Base-by-base conservation (phyloP, 192 early-diverging fungal species). In the Pilaira anomala region DNA sequence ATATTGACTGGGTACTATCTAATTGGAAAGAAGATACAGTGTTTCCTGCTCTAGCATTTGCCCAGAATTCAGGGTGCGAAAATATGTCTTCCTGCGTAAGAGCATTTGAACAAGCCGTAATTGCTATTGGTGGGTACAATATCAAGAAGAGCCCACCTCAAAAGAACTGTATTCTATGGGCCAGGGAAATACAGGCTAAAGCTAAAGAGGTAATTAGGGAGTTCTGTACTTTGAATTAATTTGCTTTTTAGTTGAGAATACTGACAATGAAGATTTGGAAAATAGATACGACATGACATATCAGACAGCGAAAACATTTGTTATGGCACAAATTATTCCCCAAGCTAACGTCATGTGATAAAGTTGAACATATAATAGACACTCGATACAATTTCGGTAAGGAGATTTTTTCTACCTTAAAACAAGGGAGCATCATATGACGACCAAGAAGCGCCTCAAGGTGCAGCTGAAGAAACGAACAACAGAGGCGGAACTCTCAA, bases 231-330 rank as follows among this genome's bases (percentile, higher is more conserved):
- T 46, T 46, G 45, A 46, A 46, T 46, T 46, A 46, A 46, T 46
- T 46, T 46, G 45, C 45, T 46, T 46, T 46, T 46, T 46, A 46
- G 45, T 46, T 46, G 45, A 46, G 45, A 46, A 46, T 46, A 46
- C 45, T 46, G 45, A n/a, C n/a, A n/a, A n/a, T n/a, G n/a, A n/a
- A n/a, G n/a, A n/a, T n/a, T n/a, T n/a, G n/a, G n/a, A n/a, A n/a
- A n/a, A n/a, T n/a, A n/a, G n/a, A n/a, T n/a, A n/a, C n/a, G n/a
- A n/a, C n/a, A n/a, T n/a, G n/a, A n/a, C n/a, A n/a, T n/a, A n/a
- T n/a, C n/a, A n/a, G n/a, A n/a, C n/a, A n/a, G n/a, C n/a, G n/a
- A n/a, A n/a, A n/a, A n/a, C n/a, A n/a, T n/a, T n/a, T n/a, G n/a
- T n/a, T n/a, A n/a, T n/a, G n/a, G n/a, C n/a, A n/a, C n/a, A n/a